Evolutionary conservation across 768 basidiomycete species (phyloP), one percentile per base, ranked within the genome.

Genomic region (Rhizopogon vulgaris): DNA sequence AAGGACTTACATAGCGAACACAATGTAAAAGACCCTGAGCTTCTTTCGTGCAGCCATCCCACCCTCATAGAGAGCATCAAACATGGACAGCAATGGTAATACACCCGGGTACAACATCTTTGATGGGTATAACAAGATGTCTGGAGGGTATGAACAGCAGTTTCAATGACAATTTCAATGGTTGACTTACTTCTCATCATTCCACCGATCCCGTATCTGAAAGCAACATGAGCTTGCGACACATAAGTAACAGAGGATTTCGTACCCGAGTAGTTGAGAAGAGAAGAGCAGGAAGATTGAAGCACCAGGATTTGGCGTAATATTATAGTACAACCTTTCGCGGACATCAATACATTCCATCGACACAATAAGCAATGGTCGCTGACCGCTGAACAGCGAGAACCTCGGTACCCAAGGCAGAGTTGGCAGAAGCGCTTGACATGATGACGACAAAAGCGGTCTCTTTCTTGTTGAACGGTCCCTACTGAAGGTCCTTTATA

Each of bases 381-480:
- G 2, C 43, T 60, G 1, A 45, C 43, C 77, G 71, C 52, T 80
- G 80, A 3, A 79, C 78, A 0, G 78, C 76, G 40, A 82, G 63
- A 6, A 81, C 71, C 43, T 80, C 78, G 0, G 78, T 80, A 2
- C 71, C 79, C 12, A 81, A 69, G 3, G 79, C 78, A 0, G 76
- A 72, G 41, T 74, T 78, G 14, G 79, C 74, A 3, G 79, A 78
- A 3, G 80, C 77, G 52, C 75, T 73, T 18, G 80, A 59, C 79
- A 81, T 81, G 51, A 81, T 78, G 9, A 81, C 72, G 32, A 81
- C 75, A 55, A 81, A 78, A 0, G 78, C 77, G 60, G 78, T 77
- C 59, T 82, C 80, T 52, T 80, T 81, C 62, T 77, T 80, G 61
- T 81, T 80, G 64, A 80, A 81, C 3, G 80, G 76, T 24, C 75